Conservation (phyloP, 2,329 filamentous ascomycete genomes). For the Paraphoma chrysanthemicola region DNA sequence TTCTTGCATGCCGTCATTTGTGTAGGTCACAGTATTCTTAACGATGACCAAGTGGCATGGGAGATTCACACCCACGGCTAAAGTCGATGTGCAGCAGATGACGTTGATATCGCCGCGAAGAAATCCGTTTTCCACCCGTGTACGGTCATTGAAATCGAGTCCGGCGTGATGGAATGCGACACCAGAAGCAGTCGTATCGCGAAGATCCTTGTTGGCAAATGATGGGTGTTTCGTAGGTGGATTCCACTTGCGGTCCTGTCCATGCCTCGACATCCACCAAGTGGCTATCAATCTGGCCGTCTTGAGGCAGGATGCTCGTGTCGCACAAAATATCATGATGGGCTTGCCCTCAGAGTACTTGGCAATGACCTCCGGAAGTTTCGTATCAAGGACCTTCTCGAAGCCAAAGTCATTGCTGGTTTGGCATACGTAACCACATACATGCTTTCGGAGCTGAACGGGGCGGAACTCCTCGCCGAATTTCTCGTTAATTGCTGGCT, state of each 20-base stretch:
- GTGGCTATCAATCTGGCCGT: conserved; percentile 73
- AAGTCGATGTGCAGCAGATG: conserved; percentile 86
- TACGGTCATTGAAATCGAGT: conserved; percentile 69
- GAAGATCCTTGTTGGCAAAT: conserved; percentile 67
- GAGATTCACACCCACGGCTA: conserved; percentile 83
- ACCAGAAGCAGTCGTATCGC: conserved; percentile 61
- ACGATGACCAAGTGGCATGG: conserved; percentile 84
- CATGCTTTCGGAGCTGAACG: conserved; percentile 76
- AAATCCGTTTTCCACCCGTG: conserved; percentile 71
- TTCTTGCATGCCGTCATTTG: conserved; percentile 65
- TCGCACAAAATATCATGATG: conserved; percentile 84
- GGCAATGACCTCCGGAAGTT: conserved; percentile 70
- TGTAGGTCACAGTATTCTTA: conserved; percentile 75
- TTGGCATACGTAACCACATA: conserved; percentile 71
- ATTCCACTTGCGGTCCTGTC: conserved; percentile 68
- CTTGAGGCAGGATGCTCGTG: conserved; percentile 70
- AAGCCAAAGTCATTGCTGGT: conserved; percentile 76
- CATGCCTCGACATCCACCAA: conserved; percentile 64
- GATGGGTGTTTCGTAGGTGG: conserved; percentile 59
- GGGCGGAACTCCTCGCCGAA: conserved; percentile 84
- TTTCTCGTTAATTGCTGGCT: conserved; percentile 70
- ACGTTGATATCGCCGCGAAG: conserved; percentile 75
- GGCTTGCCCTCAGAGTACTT: conserved; percentile 75
- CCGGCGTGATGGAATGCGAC: conserved; percentile 87
- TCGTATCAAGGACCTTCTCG: conserved; percentile 71